Conservation (phyloP, 2,329 filamentous ascomycete species). For the Amauroascus verrucosus region DNA sequence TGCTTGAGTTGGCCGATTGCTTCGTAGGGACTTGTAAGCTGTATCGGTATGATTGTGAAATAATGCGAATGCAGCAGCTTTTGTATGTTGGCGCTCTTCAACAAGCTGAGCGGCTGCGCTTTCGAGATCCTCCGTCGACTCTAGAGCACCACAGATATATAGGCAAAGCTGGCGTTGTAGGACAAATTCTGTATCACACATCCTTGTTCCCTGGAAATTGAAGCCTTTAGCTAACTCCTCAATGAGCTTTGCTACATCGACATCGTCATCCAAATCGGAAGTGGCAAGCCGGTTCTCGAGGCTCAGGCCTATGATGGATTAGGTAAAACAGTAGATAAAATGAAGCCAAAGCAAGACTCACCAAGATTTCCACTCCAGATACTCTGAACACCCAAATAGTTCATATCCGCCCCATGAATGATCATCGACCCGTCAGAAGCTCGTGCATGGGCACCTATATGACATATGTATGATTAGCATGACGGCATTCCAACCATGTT, state of each 20-base stretch:
- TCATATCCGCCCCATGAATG: slow-evolving; percentile 47
- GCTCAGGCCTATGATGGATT: slow-evolving; percentile 24
- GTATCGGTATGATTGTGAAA: slow-evolving; percentile 51
- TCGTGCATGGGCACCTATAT: slow-evolving; percentile 31
- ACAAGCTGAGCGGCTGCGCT: slow-evolving; percentile 43
- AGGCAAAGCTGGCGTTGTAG: slow-evolving; percentile 52
- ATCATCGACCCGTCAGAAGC: slow-evolving; percentile 45
- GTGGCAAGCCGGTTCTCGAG: slow-evolving; percentile 26
- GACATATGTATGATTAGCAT: slow-evolving; percentile 14
- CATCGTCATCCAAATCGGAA: slow-evolving; percentile 19
- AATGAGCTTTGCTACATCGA: slow-evolving; percentile 34
- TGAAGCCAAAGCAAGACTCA: slow-evolving; percentile 17
- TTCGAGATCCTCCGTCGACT: slow-evolving; percentile 43
- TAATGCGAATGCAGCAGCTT: slow-evolving; percentile 53
- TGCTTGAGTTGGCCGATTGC: slow-evolving; percentile 44
- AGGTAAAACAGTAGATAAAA: slow-evolving; percentile 8
- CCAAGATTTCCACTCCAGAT: slow-evolving; percentile 51
- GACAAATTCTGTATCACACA: slow-evolving; percentile 42
- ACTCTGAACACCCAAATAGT: slow-evolving; percentile 49
- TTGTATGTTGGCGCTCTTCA: slow-evolving; percentile 46
- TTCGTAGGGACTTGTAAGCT: slow-evolving; percentile 47
- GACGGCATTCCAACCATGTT: neutral
- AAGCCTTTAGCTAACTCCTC: slow-evolving; percentile 42
- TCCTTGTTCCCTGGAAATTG: slow-evolving; percentile 43
- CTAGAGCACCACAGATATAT: slow-evolving; percentile 49